phyloP scores from a whole-genome alignment of 768 basidiomycete species.

The Kwoniella sp. region DNA sequence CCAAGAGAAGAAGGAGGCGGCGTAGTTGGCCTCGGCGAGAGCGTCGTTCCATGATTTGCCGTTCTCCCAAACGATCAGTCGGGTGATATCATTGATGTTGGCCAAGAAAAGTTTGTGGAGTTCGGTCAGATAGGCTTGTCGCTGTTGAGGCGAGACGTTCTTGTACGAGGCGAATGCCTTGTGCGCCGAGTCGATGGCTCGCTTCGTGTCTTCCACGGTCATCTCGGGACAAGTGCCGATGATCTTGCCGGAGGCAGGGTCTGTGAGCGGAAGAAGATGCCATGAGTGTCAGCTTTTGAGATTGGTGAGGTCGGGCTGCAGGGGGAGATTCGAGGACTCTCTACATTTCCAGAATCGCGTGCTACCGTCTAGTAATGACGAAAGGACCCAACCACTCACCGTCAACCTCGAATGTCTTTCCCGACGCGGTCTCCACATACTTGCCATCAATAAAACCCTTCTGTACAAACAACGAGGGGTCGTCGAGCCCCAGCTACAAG shows the following conservation, averaged over 20 bases:
- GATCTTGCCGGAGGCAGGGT: constrained; percentile 82
- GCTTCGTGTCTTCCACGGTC: constrained; percentile 77
- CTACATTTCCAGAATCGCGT: too few species aligned
- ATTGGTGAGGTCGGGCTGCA: too few species aligned
- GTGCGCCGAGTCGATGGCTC: constrained; percentile 79
- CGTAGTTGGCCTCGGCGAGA: constrained; percentile 81
- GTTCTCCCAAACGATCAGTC: constrained; percentile 89
- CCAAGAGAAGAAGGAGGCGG: constrained; percentile 42
- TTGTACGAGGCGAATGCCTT: constrained; percentile 84
- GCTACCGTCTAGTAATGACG: too few species aligned
- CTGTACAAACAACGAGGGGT: constrained; percentile 71
- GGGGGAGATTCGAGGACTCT: too few species aligned
- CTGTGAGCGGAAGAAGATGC: too few species aligned
- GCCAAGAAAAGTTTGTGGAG: constrained; percentile 77
- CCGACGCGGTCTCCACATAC: constrained; percentile 78
- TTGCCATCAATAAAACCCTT: constrained; percentile 81
- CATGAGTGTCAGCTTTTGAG: neutral
- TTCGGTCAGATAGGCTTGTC: constrained; percentile 81
- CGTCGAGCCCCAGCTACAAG: constrained; percentile 65
- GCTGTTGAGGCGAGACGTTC: constrained; percentile 77
- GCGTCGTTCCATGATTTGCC: constrained; percentile 86
- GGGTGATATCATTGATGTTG: constrained; percentile 80
- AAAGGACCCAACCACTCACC: constrained; percentile 62
- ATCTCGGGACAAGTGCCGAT: constrained; percentile 89
- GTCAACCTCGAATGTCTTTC: constrained; percentile 71